These are phyloP conservation scores for Herpetomonas tarakana DNA, from an alignment of 208 protist genomes.

Conservation along the genomic window DNA sequence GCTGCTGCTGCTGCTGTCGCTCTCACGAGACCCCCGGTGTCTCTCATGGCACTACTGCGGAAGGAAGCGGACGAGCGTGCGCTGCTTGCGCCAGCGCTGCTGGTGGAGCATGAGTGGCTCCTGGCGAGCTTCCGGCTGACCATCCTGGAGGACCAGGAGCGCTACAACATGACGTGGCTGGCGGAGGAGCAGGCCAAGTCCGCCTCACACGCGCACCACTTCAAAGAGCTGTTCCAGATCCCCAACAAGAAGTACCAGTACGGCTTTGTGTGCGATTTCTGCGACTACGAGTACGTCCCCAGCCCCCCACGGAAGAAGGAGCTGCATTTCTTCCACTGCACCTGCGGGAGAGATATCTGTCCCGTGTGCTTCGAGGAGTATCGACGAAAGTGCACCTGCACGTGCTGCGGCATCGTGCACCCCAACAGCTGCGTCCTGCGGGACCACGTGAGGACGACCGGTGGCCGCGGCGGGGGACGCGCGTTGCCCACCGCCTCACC, in stretches of 20 bases:
- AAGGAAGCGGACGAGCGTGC: slow-evolving; percentile 35
- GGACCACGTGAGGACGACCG: slow-evolving; percentile 30
- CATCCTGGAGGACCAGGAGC: slow-evolving; percentile 68
- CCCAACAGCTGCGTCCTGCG: slow-evolving; percentile 63
- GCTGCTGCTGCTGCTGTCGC: no score
- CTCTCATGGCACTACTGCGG: slow-evolving; percentile 16
- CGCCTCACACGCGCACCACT: slow-evolving; percentile 70
- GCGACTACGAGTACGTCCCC: slow-evolving; percentile 74
- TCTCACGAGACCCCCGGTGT: not conserved
- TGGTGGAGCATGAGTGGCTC: slow-evolving; percentile 62
- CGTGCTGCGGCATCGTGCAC: slow-evolving; percentile 49
- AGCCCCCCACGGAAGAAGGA: slow-evolving; percentile 20
- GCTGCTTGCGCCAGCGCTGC: slow-evolving; percentile 21
- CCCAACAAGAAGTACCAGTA: slow-evolving; percentile 58
- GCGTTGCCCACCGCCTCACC: not conserved
- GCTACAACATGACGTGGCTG: slow-evolving; percentile 76
- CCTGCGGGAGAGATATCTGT: slow-evolving; percentile 84
- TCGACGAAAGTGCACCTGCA: slow-evolving; percentile 59
- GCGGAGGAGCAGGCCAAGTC: slow-evolving; percentile 74
- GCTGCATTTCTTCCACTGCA: slow-evolving; percentile 82
- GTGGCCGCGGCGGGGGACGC: not conserved
- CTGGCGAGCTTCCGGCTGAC: slow-evolving; percentile 48
- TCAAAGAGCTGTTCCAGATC: slow-evolving; percentile 49
- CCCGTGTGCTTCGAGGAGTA: slow-evolving; percentile 66
- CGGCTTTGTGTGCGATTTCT: slow-evolving; percentile 86